Conservation (phyloP, 1,139 yeast species). For the Saccharomyces pastorianus region DNA sequence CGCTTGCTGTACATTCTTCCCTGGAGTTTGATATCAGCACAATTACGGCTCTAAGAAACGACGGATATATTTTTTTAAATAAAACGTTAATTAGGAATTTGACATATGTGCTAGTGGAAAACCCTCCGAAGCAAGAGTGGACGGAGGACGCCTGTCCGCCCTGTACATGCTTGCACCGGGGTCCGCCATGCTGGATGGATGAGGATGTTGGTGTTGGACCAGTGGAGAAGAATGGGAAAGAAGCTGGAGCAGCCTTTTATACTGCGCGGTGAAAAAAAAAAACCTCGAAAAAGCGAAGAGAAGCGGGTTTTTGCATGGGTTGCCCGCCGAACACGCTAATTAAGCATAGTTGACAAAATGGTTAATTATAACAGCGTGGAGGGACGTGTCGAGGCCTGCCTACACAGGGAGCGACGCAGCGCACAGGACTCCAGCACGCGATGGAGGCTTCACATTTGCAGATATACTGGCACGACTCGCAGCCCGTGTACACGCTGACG, state of each 20-base stretch:
- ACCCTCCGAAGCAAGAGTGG: background rate
- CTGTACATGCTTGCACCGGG: background rate
- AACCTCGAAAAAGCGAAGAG: background rate
- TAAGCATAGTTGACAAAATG: background rate
- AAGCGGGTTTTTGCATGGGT: background rate
- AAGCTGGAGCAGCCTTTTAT: background rate
- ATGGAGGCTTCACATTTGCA: constrained; percentile 30
- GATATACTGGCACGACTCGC: constrained; percentile 40
- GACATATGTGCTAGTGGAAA: constrained; percentile 26
- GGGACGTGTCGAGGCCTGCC: background rate
- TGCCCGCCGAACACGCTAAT: background rate
- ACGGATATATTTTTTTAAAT: constrained; percentile 15
- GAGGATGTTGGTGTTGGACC: background rate
- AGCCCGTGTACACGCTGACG: constrained; percentile 75
- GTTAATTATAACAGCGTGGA: background rate
- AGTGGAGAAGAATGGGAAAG: no score
- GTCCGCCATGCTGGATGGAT: background rate
- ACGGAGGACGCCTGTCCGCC: background rate
- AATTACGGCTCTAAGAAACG: constrained; percentile 28
- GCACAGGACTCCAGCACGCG: background rate
- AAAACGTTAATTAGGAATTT: constrained; percentile 27
- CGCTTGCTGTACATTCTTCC: background rate
- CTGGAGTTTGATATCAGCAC: constrained; percentile 23
- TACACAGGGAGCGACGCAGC: background rate
- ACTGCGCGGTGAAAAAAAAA: background rate